Evolutionary conservation across 495 filamentous ascomycete genomes (phyloP).

Genomic region (Aspergillus ellipticus): DNA sequence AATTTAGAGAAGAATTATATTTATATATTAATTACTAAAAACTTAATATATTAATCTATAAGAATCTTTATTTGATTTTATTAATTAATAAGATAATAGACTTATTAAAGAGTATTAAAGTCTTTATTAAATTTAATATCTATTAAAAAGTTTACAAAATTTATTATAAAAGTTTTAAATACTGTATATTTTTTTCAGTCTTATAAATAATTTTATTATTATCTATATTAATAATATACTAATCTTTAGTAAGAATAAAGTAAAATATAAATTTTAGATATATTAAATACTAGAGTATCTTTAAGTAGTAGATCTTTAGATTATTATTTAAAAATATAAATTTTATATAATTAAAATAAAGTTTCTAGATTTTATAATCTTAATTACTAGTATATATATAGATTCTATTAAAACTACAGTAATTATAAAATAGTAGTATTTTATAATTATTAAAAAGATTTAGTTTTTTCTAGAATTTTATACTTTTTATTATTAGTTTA

Average conservation of each 20-base stretch:
- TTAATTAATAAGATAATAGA: background rate
- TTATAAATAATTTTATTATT: background rate
- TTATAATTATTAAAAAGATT: too few relatives aligned
- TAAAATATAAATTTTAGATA: background rate
- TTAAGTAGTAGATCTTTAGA: background rate
- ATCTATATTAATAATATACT: too few relatives aligned
- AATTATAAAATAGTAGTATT: too few relatives aligned
- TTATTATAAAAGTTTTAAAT: background rate
- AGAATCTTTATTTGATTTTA: background rate
- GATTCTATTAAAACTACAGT: too few relatives aligned
- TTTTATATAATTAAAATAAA: background rate
- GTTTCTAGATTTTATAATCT: background rate
- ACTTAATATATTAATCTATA: background rate
- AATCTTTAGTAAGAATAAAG: background rate
- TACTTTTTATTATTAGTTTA: background rate
- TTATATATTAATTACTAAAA: background rate
- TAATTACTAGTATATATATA: too few relatives aligned
- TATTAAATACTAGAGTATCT: background rate
- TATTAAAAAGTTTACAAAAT: background rate
- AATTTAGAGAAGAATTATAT: background rate
- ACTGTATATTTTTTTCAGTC: background rate
- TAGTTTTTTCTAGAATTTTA: too few relatives aligned
- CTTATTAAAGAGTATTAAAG: background rate
- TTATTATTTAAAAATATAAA: background rate
- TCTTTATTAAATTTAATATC: background rate